Percentiles rank a stretch among this genome's conserved stretches.
Evolutionary conservation across 2,329 filamentous ascomycete genomes (phyloP).

Genomic region (Colletotrichum karsti): DNA sequence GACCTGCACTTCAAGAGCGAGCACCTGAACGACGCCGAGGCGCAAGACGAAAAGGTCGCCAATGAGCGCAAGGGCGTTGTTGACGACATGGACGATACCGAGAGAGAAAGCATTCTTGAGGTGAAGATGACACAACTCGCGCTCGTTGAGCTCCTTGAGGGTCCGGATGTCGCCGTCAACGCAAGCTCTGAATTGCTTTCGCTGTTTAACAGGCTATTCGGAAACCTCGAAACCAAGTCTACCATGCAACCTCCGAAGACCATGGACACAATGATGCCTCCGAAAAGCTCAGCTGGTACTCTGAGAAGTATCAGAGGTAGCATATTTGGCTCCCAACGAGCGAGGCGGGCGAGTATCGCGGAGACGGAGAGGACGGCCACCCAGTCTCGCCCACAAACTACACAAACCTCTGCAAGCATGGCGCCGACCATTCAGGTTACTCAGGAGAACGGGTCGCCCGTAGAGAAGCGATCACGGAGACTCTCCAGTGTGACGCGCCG

Average conservation of each 20-base stretch:
- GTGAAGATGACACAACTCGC: constrained; percentile 95
- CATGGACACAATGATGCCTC: constrained; percentile 54
- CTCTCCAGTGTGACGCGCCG: constrained; percentile 46
- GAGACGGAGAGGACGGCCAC: constrained; percentile 46
- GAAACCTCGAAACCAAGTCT: constrained; percentile 58
- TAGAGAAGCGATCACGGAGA: constrained; percentile 44
- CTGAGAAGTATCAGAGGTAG: constrained; percentile 76
- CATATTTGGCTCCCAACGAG: constrained; percentile 74
- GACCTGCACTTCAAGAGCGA: constrained; percentile 69
- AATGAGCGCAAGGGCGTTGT: constrained; percentile 61
- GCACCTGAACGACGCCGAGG: constrained; percentile 65
- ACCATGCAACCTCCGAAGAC: constrained; percentile 48
- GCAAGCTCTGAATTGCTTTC: constrained; percentile 85
- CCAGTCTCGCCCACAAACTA: constrained; percentile 44
- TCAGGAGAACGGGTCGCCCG: constrained; percentile 62
- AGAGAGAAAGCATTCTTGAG: constrained; percentile 89
- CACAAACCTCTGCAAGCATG: constrained; percentile 50
- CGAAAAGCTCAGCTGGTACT: constrained; percentile 77
- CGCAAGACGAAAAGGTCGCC: constrained; percentile 41
- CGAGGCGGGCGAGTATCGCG: constrained; percentile 46
- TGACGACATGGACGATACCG: constrained; percentile 82
- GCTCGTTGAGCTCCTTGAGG: constrained; percentile 84
- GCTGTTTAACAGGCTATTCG: constrained; percentile 84
- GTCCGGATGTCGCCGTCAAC: constrained; percentile 86
- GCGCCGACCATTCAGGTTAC: constrained; percentile 83